A percentile compares a stretch with the other conserved stretches of the same genome.
Evolutionary conservation across 2,329 filamentous ascomycete genomes (phyloP).

Genomic region (Didymella glomerata): DNA sequence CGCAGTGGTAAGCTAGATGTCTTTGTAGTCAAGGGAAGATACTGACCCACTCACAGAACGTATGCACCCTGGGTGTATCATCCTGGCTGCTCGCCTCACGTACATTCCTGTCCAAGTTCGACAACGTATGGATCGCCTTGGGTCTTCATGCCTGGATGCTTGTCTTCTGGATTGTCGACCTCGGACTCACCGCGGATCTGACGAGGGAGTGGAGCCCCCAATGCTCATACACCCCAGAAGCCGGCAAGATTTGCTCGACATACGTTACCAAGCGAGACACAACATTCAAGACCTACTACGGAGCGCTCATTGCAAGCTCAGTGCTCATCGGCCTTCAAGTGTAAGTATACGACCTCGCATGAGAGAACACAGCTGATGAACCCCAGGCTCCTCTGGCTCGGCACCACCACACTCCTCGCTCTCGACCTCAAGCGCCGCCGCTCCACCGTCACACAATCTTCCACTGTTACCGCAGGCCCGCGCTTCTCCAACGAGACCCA

Average conservation of each 20-base stretch:
- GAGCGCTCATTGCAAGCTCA: constrained; percentile 35
- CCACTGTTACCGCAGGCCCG: neutral
- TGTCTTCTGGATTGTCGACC: constrained; percentile 61
- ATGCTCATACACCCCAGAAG: constrained; percentile 22
- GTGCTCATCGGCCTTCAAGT: constrained; percentile 39
- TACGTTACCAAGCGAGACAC: constrained; percentile 25
- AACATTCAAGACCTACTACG: constrained; percentile 32
- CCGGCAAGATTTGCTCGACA: constrained; percentile 24
- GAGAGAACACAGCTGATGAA: neutral
- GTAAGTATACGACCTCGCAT: constrained; percentile 27
- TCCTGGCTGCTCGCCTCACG: constrained; percentile 24
- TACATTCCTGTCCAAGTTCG: constrained; percentile 40
- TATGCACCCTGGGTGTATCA: constrained; percentile 56
- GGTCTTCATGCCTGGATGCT: constrained; percentile 61
- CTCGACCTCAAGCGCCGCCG: constrained; percentile 18
- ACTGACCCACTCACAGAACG: constrained; percentile 42
- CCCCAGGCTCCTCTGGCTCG: constrained; percentile 19
- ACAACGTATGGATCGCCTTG: constrained; percentile 65
- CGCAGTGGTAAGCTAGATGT: constrained; percentile 25
- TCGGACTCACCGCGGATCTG: constrained; percentile 38
- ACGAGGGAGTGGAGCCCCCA: constrained; percentile 31
- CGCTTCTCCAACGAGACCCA: constrained; percentile 15
- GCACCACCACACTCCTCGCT: constrained; percentile 15
- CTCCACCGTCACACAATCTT: constrained; percentile 9
- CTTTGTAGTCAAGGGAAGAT: neutral